Evolutionary conservation across 805 yeast species (phyloP).

Genomic region (Ogataea dorogensis): DNA sequence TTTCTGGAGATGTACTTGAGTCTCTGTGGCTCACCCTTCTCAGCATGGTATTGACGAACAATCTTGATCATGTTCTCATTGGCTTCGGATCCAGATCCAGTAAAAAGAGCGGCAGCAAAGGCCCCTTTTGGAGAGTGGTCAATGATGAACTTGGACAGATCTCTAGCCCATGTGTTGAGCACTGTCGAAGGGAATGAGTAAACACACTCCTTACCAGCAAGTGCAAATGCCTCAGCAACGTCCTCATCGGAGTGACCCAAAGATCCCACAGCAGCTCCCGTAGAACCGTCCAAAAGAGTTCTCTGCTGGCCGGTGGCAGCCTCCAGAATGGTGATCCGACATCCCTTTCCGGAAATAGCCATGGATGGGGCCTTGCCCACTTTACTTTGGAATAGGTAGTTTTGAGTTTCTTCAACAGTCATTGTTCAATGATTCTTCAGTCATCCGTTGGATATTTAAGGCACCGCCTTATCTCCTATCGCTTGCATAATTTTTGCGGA

Average conservation of each 20-base stretch:
- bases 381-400: constrained; percentile 38
- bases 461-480: background rate
- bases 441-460: too few relatives aligned
- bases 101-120: constrained; percentile 40
- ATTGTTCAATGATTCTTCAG: too few relatives aligned
- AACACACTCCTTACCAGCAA: constrained; percentile 32
- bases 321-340: constrained; percentile 38
- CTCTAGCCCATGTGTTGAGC: constrained; percentile 39
- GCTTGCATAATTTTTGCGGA: too few relatives aligned
- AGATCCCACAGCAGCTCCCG: constrained; percentile 49
- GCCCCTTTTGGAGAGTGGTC: constrained; percentile 36
- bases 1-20: constrained; percentile 39
- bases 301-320: constrained; percentile 29
- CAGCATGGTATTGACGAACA: constrained; percentile 46
- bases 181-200: constrained; percentile 33
- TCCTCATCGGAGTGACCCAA: constrained; percentile 41
- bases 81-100: constrained; percentile 74
- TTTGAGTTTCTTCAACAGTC: constrained; percentile 1
- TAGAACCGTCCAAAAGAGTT: constrained; percentile 34
- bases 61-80: constrained; percentile 74
- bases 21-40: constrained; percentile 38
- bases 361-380: constrained; percentile 36
- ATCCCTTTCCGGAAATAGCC: constrained; percentile 43
- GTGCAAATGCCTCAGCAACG: constrained; percentile 34
- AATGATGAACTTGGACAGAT: constrained; percentile 40